Base-by-base conservation (phyloP, 805 yeast genomes). In the Starmerella floris region DNA sequence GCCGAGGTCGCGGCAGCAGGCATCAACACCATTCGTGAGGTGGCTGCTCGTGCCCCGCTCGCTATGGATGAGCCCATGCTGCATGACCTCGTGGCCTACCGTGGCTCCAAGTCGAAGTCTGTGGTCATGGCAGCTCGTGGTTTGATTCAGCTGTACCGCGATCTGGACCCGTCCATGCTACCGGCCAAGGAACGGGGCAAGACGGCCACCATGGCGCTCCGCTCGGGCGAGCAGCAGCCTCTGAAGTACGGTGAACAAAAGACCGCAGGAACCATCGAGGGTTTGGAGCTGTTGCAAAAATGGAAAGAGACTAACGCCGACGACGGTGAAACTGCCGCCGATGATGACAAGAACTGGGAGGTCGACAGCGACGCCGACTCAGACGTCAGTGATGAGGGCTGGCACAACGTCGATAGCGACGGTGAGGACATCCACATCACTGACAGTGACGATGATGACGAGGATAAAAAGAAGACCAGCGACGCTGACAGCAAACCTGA, bases 1-100 rank as follows among this genome's bases (percentile, higher is more conserved):
- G 77, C 94, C 27, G 95, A 91, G 63, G 99, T 87, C 42, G 96
- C 96, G 4, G 85, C 96, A 41, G 97, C 97, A 4, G 99, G 99
- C 56, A 71, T 91, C 51, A 91, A 91, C 62, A 83, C 97, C 3
- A 88, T 88, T 46, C 72, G 97, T 54, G 98, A 91, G 63, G 84
- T 91, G 45, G 70, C 87, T 50, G 63, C 95, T 2, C 78, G 99
- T 68, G 93, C 94, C 10, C 96, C 98, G 15, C 68, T 88, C 51
- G 95, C 97, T 22, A 85, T 91, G 54, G 96, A 85, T 41, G 78
- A 81, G 42, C 75, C 87, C 2, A 66, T 91, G 40, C 67, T 91
- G 46, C 96, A 87, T 53, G 99, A 91, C 63, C 70, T 91, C 58
- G 72, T 80, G 8, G 94, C 77, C 50, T 91, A 91, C 62, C 83